Conservation (phyloP, 2,329 filamentous ascomycete species). For the Penicillium freii region DNA sequence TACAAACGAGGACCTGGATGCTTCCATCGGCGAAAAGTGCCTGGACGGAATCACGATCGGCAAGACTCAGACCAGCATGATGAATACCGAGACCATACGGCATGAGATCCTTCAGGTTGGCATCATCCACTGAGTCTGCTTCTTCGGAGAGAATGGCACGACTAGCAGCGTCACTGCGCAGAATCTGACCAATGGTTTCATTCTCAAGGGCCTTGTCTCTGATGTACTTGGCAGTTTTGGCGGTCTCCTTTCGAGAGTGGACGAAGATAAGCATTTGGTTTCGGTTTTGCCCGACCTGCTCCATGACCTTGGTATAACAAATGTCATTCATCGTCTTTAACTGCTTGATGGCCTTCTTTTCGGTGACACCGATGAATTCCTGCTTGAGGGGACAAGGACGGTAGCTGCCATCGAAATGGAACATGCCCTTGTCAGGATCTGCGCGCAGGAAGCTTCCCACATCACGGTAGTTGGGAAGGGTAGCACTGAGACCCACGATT, state of each 20-base stretch:
- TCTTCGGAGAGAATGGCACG: conserved; percentile 85
- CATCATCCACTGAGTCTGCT: conserved; percentile 75
- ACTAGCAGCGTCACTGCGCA: conserved; percentile 87
- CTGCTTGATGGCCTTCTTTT: conserved; percentile 98
- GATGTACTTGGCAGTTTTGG: conserved; percentile 94
- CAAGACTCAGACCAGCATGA: conserved; percentile 93
- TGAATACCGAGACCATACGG: conserved; percentile 98
- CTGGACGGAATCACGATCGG: conserved; percentile 93
- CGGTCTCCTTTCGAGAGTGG: conserved; percentile 95
- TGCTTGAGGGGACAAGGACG: conserved; percentile 91
- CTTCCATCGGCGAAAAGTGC: conserved; percentile 88
- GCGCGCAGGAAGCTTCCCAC: conserved; percentile 94
- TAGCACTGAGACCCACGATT: conserved; percentile 88
- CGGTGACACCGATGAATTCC: conserved; percentile 95
- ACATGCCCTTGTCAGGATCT: conserved; percentile 78
- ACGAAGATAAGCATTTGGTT: conserved; percentile 99
- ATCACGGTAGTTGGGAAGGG: conserved; percentile 92
- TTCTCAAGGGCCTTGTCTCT: conserved; percentile 94
- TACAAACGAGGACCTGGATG: conserved; percentile 94
- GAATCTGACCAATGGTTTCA: conserved; percentile 94
- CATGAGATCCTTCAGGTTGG: conserved; percentile 87
- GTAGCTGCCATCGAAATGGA: conserved; percentile 94
- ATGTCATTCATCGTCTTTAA: conserved; percentile 99
- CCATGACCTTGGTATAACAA: conserved; percentile 94
- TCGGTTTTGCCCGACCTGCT: conserved; percentile 86